Conservation (phyloP, 352 stramenopile species). For the Blastocystis sp. region DNA sequence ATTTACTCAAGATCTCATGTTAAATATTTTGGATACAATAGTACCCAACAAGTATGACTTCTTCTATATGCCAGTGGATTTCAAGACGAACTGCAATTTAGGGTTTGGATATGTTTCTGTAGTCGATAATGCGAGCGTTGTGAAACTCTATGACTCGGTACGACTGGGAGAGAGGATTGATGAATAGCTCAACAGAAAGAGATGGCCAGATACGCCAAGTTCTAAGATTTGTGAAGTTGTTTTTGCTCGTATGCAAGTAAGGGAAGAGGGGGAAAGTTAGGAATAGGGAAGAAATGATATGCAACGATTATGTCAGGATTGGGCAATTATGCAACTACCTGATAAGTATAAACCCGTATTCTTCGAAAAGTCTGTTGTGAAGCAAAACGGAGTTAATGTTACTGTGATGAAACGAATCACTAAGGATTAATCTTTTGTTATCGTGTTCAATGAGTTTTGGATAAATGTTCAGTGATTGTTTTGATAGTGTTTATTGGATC, state of each 20-base stretch:
- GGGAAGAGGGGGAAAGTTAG: not conserved
- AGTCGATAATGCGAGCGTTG: slow-evolving; percentile 77
- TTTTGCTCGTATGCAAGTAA: slow-evolving; percentile 88
- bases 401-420: slow-evolving; percentile 55
- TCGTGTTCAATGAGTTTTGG: not conserved
- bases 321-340: slow-evolving; percentile 62
- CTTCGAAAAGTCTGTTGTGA: slow-evolving; percentile 26
- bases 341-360: slow-evolving; percentile 61
- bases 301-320: slow-evolving; percentile 51
- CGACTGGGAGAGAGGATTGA: not conserved
- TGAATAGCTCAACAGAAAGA: slow-evolving; percentile 68
- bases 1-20: slow-evolving; percentile 93
- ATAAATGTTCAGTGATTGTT: not conserved
- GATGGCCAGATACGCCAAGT: slow-evolving; percentile 97
- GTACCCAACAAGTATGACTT: slow-evolving; percentile 91
- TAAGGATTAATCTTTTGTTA: not conserved
- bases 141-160: slow-evolving; percentile 70
- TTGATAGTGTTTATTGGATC: not conserved
- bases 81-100: slow-evolving; percentile 99
- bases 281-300: slow-evolving; percentile 71
- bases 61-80: slow-evolving; percentile 99
- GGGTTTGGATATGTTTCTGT: slow-evolving; percentile 99
- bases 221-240: slow-evolving; percentile 98
- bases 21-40: slow-evolving; percentile 90
- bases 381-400: slow-evolving; percentile 2